A percentile compares a stretch with the other conserved stretches of the same genome.
These are phyloP conservation scores for Sanguinoderma infundibulare DNA, from an alignment of 1,284 basidiomycete genomes.

Conservation along the genomic window DNA sequence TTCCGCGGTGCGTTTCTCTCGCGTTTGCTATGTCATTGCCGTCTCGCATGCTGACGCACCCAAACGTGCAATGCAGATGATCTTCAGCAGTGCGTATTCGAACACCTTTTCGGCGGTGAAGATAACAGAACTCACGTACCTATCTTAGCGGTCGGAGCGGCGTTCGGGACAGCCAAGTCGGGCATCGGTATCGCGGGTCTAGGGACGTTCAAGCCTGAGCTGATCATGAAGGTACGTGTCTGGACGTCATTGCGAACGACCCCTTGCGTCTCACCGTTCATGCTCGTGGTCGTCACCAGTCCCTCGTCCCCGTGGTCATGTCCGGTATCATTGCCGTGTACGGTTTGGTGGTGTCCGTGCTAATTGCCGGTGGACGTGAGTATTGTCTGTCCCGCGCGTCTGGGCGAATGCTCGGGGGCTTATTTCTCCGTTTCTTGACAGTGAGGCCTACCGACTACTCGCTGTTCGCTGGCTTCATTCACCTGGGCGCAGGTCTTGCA, in stretches of 20 bases:
- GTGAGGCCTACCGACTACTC: slow-evolving; percentile 73
- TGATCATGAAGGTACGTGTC: slow-evolving; percentile 90
- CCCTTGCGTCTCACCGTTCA: not conserved
- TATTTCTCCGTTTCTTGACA: slow-evolving; percentile 33
- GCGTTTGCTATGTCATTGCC: not conserved
- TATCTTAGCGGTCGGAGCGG: slow-evolving; percentile 83
- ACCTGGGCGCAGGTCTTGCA: slow-evolving; percentile 92
- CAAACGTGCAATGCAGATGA: slow-evolving; percentile 59
- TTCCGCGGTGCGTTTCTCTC: slow-evolving; percentile 63
- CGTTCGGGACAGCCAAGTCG: slow-evolving; percentile 96
- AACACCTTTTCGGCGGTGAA: not conserved
- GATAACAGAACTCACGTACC: not conserved
- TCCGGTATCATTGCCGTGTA: slow-evolving; percentile 56
- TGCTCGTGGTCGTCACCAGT: slow-evolving; percentile 49
- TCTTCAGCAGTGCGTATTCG: slow-evolving; percentile 76
- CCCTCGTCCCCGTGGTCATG: slow-evolving; percentile 91
- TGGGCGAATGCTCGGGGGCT: not conserved
- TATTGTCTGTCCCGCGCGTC: slow-evolving; percentile 17
- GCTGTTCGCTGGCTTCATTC: slow-evolving; percentile 89
- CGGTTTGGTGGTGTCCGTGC: slow-evolving; percentile 70
- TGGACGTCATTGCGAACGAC: not conserved
- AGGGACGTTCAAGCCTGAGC: slow-evolving; percentile 92
- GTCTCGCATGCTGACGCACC: slow-evolving; percentile 3
- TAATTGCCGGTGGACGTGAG: slow-evolving; percentile 67
- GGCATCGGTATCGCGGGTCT: slow-evolving; percentile 98